Evolutionary conservation across 768 basidiomycete genomes (phyloP).

Genomic region (Tylopilus rubrobrunneus): DNA sequence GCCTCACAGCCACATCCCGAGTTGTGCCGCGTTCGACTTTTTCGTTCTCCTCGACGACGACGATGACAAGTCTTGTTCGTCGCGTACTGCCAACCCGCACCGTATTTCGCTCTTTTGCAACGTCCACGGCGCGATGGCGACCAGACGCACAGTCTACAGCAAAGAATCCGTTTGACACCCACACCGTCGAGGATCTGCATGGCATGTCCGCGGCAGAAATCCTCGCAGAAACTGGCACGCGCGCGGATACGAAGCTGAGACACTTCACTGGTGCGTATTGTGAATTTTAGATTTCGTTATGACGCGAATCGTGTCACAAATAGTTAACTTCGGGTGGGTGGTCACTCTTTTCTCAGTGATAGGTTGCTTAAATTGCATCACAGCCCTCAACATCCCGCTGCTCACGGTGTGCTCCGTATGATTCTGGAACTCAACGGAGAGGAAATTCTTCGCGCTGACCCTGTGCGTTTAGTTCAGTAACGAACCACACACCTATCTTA

Average conservation of each 20-base stretch:
- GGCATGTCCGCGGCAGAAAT: constrained; percentile 76
- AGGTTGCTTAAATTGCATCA: not conserved
- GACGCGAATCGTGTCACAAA: constrained; percentile 5
- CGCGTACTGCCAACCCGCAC: constrained; percentile 39
- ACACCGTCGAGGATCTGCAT: constrained; percentile 83
- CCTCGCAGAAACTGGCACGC: constrained; percentile 65
- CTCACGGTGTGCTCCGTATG: constrained; percentile 96
- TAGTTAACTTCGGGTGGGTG: constrained; percentile 88
- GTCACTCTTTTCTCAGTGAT: not conserved
- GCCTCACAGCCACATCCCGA: constrained; percentile 25
- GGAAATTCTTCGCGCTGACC: constrained; percentile 84
- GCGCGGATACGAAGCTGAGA: constrained; percentile 76
- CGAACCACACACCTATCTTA: not conserved
- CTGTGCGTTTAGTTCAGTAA: constrained; percentile 41
- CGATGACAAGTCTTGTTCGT: constrained; percentile 65
- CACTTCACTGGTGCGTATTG: constrained; percentile 82
- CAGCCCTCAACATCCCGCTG: constrained; percentile 92
- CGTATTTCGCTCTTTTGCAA: constrained; percentile 23
- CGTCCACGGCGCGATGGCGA: constrained; percentile 22
- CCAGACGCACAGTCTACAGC: constrained; percentile 25
- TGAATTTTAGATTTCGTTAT: not conserved
- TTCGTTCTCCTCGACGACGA: constrained; percentile 25
- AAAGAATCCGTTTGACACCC: constrained; percentile 58
- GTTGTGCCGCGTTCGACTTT: constrained; percentile 18
- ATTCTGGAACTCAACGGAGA: constrained; percentile 98